Conservation (phyloP, 1,284 basidiomycete species). For the Coniferiporia sulphurascens region DNA sequence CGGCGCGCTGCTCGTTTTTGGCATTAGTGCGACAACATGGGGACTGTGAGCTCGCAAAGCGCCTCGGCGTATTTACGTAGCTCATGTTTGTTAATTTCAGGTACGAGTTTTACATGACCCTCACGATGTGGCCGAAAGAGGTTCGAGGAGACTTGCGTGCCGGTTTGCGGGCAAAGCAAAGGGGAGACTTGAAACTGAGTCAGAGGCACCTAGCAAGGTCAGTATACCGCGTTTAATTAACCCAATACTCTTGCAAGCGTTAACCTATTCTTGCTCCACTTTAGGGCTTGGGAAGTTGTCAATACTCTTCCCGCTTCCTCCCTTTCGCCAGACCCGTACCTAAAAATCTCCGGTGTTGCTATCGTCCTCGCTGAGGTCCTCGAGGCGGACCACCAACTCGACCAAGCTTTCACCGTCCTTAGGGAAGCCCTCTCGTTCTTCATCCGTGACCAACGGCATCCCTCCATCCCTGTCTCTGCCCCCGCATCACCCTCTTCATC, state of each 20-base stretch:
- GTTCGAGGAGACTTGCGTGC: slow-evolving; percentile 59
- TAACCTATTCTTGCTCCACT: neutral
- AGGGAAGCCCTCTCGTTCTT: slow-evolving; percentile 24
- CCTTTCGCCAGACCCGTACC: slow-evolving; percentile 49
- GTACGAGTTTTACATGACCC: slow-evolving; percentile 54
- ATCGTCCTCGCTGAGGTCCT: slow-evolving; percentile 58
- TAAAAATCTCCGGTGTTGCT: slow-evolving; percentile 68
- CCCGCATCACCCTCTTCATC: neutral
- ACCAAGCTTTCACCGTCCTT: slow-evolving; percentile 52
- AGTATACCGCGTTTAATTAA: neutral
- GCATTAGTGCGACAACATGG: slow-evolving; percentile 45
- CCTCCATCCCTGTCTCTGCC: neutral
- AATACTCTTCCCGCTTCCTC: slow-evolving; percentile 42
- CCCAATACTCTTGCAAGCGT: neutral
- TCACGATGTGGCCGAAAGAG: slow-evolving; percentile 63
- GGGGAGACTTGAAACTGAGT: slow-evolving; percentile 53
- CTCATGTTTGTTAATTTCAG: slow-evolving; percentile 30
- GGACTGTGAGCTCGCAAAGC: slow-evolving; percentile 44
- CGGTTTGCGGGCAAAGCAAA: slow-evolving; percentile 59
- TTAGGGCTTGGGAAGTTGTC: slow-evolving; percentile 60
- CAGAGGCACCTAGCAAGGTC: slow-evolving; percentile 53
- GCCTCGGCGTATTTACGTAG: slow-evolving; percentile 12
- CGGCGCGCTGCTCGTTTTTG: slow-evolving; percentile 42
- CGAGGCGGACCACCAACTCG: slow-evolving; percentile 40
- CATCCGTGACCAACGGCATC: neutral